Percentiles rank a stretch among this genome's conserved stretches.
Conservation (phyloP, 2,329 filamentous ascomycete genomes). For the Nemania sp. region DNA sequence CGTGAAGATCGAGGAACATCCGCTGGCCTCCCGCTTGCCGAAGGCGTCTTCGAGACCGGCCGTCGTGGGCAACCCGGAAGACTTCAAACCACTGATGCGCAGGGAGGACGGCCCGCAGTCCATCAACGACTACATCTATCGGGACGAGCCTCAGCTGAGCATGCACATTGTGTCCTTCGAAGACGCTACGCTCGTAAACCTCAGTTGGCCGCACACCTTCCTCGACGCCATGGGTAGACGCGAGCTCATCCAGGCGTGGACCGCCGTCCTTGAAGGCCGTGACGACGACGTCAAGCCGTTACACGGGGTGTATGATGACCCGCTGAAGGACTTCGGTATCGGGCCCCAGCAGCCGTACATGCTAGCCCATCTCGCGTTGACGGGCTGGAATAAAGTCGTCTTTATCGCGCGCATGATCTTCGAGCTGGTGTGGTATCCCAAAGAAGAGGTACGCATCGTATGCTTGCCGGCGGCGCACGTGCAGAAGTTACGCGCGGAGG, state of each 20-base stretch:
- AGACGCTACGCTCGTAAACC: conserved; percentile 44
- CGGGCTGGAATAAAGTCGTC: too few relatives aligned
- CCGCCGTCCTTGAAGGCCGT: conserved; percentile 48
- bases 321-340: not conserved
- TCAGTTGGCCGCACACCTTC: conserved; percentile 53
- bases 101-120: conserved; percentile 35
- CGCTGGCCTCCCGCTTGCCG: conserved; percentile 32
- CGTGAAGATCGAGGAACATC: too few relatives aligned
- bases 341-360: too few relatives aligned
- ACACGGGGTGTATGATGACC: conserved; percentile 31
- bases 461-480: too few relatives aligned
- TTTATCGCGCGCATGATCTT: too few relatives aligned
- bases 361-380: too few relatives aligned
- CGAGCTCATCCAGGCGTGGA: conserved; percentile 52
- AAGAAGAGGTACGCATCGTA: too few relatives aligned
- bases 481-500: too few relatives aligned
- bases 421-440: too few relatives aligned
- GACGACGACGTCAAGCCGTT: conserved; percentile 48
- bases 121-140: conserved; percentile 47
- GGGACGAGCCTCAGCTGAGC: conserved; percentile 51
- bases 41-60: conserved; percentile 38
- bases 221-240: conserved; percentile 51
- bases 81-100: conserved; percentile 29
- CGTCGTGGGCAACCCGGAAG: too few relatives aligned
- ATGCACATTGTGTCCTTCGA: conserved; percentile 54